Evolutionary conservation across 495 filamentous ascomycete species (phyloP).

Genomic region (Hypoxylon fuscum): DNA sequence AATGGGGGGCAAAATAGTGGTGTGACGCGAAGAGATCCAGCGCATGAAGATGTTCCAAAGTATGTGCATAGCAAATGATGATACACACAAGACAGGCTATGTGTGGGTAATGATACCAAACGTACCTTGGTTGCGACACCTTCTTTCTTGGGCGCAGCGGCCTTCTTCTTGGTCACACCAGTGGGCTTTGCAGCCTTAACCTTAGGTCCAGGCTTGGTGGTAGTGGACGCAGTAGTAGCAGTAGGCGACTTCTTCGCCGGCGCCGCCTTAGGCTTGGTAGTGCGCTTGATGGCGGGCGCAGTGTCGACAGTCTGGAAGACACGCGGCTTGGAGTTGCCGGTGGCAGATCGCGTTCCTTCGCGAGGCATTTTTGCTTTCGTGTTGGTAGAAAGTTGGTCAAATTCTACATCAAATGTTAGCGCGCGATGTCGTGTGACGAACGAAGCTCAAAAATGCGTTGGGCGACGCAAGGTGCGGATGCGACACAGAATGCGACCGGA

Average conservation of each 20-base stretch:
- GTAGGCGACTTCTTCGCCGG: constrained; percentile 47
- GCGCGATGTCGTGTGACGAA: constrained; percentile 9
- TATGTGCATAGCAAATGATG: no score
- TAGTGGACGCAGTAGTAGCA: not conserved
- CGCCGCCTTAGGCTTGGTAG: constrained; percentile 48
- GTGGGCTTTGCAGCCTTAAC: constrained; percentile 60
- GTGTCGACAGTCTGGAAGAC: constrained; percentile 62
- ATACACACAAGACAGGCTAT: no score
- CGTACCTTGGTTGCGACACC: constrained; percentile 59
- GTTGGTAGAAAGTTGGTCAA: constrained; percentile 26
- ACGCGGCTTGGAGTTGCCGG: constrained; percentile 64
- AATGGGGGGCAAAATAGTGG: not conserved
- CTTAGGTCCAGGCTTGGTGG: constrained; percentile 48
- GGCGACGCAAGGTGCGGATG: constrained; percentile 35
- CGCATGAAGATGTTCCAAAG: not conserved
- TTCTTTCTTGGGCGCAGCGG: constrained; percentile 58
- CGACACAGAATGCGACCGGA: constrained; percentile 43
- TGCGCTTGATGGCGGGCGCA: constrained; percentile 58
- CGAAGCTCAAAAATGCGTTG: constrained; percentile 7
- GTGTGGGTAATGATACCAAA: constrained; percentile 1
- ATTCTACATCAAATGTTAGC: constrained; percentile 41
- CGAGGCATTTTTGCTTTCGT: constrained; percentile 56
- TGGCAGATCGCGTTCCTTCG: constrained; percentile 64
- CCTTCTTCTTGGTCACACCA: constrained; percentile 65
- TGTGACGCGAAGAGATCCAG: no score